Base-by-base conservation (phyloP, 192 early-diverging fungal genomes). In the Coemansia sp. region DNA sequence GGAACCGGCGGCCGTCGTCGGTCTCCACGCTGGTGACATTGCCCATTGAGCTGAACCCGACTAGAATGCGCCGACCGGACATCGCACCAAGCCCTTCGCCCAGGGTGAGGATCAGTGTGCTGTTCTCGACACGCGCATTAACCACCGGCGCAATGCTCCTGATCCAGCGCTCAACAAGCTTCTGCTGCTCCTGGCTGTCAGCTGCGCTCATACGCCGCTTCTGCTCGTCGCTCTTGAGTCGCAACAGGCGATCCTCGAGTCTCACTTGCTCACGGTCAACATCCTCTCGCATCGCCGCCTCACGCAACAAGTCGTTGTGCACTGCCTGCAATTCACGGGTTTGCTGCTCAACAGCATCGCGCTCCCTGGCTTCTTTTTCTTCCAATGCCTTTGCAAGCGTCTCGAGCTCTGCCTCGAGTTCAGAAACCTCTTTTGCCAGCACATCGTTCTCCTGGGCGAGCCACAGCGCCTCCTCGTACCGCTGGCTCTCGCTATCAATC, bases 101-200 rank as follows among this genome's bases (percentile, higher is more conserved):
- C 44, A 84, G 55, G 1, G 76, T 75, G 31, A 84, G 68, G 15
- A 84, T 51, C 29, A 84, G 70, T 61, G 73, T 78, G 70, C 55
- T 75, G 64, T 74, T 77, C 64, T 84, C 81, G 27, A 84, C 73
- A 9, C 73, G 70, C 3, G 76, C 81, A 17, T 65, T 67, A 29
- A 78, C 76, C 2, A 78, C 81, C 4, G 81, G 81, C 44, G 76
- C 81, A 38, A 84, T 58, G 21, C 76, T 66, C 27, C 65, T 62
- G 55, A 84, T 46, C 81, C 81, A 84, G 60, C 73, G 81, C 61
- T 78, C 73, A 1, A 73, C 64, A 1, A 78, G 67, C 53, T 64
- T 71, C 61, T 84, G 81, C 68, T 78, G 81, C 65, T 84, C 81
- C 42, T 78, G 81, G 55, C 76, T 84, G 58, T 84, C 81, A 3